Evolutionary conservation across 2,329 filamentous ascomycete species (phyloP).

Genomic region (Thelonectria olida): DNA sequence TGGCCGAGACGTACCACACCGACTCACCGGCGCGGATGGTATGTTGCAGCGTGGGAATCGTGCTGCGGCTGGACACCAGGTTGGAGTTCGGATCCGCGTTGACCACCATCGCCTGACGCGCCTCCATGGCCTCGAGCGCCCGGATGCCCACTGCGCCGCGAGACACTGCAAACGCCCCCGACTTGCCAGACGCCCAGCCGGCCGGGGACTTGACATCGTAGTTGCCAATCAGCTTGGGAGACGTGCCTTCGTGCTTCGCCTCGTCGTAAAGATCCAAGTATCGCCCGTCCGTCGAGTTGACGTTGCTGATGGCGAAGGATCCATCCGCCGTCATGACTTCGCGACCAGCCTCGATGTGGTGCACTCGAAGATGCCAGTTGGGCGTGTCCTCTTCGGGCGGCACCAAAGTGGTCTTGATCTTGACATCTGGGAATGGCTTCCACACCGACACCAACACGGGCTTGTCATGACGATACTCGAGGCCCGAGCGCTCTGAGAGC

Average conservation of each 20-base stretch:
- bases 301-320: constrained; percentile 74
- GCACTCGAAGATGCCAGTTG: constrained; percentile 76
- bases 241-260: constrained; percentile 58
- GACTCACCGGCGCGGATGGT: constrained; percentile 66
- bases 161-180: constrained; percentile 66
- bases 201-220: constrained; percentile 66
- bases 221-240: constrained; percentile 66
- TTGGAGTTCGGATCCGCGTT: constrained; percentile 85
- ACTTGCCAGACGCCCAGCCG: constrained; percentile 59
- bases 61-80: constrained; percentile 75
- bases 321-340: constrained; percentile 78
- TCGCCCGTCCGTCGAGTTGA: constrained; percentile 57
- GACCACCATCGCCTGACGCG: constrained; percentile 70
- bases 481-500: constrained; percentile 69
- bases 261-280: constrained; percentile 61
- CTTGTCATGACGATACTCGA: constrained; percentile 63
- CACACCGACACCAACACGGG: constrained; percentile 75
- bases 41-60: constrained; percentile 74
- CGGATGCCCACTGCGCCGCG: constrained; percentile 66
- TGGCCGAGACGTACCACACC: constrained; percentile 74
- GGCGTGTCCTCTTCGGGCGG: constrained; percentile 66
- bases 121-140: constrained; percentile 59
- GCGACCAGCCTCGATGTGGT: constrained; percentile 68
- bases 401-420: constrained; percentile 71
- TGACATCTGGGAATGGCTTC: constrained; percentile 76